Conservation (phyloP, 176 grass and related monocot species). For the Carex pumila region DNA sequence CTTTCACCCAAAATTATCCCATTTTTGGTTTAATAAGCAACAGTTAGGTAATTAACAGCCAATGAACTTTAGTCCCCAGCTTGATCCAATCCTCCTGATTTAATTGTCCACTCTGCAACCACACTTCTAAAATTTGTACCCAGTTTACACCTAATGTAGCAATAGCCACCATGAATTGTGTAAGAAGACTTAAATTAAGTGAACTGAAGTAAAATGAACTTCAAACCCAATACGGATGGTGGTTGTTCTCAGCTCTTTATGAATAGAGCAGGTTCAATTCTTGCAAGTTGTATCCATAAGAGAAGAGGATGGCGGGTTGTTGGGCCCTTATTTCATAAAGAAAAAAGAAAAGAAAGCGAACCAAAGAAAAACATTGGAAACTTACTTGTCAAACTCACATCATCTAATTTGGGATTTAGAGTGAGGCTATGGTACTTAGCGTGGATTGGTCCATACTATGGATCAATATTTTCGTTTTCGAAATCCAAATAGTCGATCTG, state of each 20-base stretch:
- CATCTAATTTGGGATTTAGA: constrained; percentile 6
- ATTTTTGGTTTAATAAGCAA: neutral
- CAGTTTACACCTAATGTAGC: neutral
- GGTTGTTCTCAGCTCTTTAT: neutral
- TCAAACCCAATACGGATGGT: neutral
- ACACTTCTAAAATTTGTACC: neutral
- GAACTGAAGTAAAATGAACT: neutral
- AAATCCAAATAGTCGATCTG: too few species aligned
- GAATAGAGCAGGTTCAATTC: neutral
- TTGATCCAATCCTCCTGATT: neutral
- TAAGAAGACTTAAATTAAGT: neutral
- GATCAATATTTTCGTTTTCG: too few species aligned
- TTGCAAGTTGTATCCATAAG: neutral
- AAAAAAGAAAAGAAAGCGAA: neutral
- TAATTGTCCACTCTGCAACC: neutral
- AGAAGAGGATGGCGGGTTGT: neutral
- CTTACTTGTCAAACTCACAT: neutral
- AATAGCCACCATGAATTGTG: neutral
- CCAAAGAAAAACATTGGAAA: constrained; percentile 9
- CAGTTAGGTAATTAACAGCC: neutral
- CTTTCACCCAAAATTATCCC: neutral
- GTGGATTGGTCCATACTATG: too few species aligned
- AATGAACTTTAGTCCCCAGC: neutral
- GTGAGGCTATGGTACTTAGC: too few species aligned
- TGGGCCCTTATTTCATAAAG: neutral